A percentile compares a stretch with the other conserved stretches of the same genome.
phyloP scores from a whole-genome alignment of 2,329 filamentous ascomycete species.

The Fusarium sp. region DNA sequence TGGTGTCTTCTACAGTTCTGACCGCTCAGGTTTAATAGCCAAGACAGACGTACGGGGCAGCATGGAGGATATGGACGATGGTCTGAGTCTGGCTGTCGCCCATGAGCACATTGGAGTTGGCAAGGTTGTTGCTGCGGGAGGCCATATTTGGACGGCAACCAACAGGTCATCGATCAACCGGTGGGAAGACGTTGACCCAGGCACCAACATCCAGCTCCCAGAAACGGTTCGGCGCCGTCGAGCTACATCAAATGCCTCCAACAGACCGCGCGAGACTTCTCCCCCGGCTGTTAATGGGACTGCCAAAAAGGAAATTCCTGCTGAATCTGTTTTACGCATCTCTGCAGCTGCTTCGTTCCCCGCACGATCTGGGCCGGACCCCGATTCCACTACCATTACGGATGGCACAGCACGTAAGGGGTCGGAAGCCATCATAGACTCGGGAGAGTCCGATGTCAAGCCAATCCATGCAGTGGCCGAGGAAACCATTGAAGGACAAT shows the following conservation, averaged over 20 bases:
- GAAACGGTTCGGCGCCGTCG: slow-evolving; percentile 65
- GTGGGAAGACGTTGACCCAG: slow-evolving; percentile 88
- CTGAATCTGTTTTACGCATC: slow-evolving; percentile 82
- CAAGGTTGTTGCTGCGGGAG: slow-evolving; percentile 75
- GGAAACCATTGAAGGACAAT: slow-evolving; percentile 93
- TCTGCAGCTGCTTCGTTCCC: slow-evolving; percentile 88
- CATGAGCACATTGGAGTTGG: slow-evolving; percentile 89
- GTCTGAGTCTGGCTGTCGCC: slow-evolving; percentile 87
- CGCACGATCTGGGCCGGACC: slow-evolving; percentile 63
- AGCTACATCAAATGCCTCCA: slow-evolving; percentile 59
- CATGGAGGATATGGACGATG: slow-evolving; percentile 79
- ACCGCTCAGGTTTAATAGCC: slow-evolving; percentile 91
- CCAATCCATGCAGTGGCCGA: slow-evolving; percentile 77
- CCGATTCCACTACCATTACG: slow-evolving; percentile 67
- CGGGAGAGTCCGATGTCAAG: slow-evolving; percentile 56
- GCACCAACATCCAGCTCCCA: slow-evolving; percentile 75
- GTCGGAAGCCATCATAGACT: slow-evolving; percentile 50
- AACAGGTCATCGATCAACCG: slow-evolving; percentile 92
- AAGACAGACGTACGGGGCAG: slow-evolving; percentile 90
- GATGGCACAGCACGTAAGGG: slow-evolving; percentile 57
- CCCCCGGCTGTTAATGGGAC: slow-evolving; percentile 51
- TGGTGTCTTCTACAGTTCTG: slow-evolving; percentile 92
- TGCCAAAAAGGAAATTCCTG: slow-evolving; percentile 75
- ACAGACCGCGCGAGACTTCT: slow-evolving; percentile 52
- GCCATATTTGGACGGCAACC: slow-evolving; percentile 90